A percentile compares a stretch with the other conserved stretches of the same genome.
Conservation (phyloP, 805 yeast species). For the Candida tammaniensis region DNA sequence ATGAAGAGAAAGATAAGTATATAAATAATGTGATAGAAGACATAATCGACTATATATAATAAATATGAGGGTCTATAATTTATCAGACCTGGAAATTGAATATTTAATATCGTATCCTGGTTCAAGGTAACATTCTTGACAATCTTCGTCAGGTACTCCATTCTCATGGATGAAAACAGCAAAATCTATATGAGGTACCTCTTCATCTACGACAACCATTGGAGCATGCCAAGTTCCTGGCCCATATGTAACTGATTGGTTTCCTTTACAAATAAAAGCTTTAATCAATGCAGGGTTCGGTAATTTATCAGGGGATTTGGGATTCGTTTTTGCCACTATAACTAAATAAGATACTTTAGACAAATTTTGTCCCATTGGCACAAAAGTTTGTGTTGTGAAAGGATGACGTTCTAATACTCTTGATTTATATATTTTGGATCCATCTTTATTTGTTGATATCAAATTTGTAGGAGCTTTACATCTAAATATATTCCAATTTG, state of each 20-base stretch:
- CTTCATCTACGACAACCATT: constrained; percentile 76
- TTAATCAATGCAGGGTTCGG: constrained; percentile 62
- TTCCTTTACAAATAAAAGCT: constrained; percentile 76
- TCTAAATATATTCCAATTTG: constrained; percentile 82
- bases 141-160: constrained; percentile 74
- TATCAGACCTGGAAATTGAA: constrained; percentile 9
- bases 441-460: constrained; percentile 22
- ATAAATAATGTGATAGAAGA: constrained; percentile 38
- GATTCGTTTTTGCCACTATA: constrained; percentile 65
- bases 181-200: constrained; percentile 58
- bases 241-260: constrained; percentile 88
- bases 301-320: constrained; percentile 30
- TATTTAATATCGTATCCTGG: constrained; percentile 50
- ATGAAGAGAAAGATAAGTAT: constrained; percentile 25
- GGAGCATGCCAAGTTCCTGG: constrained; percentile 94
- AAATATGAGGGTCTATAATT: constrained; percentile 12
- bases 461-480: constrained; percentile 75
- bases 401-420: constrained; percentile 91
- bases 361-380: constrained; percentile 76
- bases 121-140: constrained; percentile 72
- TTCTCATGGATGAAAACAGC: constrained; percentile 88
- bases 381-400: constrained; percentile 78
- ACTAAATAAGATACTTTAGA: constrained; percentile 62
- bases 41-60: constrained; percentile 34
- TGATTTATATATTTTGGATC: constrained; percentile 38